Conservation (phyloP, 169 alveolate genomes). For the Babesia divergens region DNA sequence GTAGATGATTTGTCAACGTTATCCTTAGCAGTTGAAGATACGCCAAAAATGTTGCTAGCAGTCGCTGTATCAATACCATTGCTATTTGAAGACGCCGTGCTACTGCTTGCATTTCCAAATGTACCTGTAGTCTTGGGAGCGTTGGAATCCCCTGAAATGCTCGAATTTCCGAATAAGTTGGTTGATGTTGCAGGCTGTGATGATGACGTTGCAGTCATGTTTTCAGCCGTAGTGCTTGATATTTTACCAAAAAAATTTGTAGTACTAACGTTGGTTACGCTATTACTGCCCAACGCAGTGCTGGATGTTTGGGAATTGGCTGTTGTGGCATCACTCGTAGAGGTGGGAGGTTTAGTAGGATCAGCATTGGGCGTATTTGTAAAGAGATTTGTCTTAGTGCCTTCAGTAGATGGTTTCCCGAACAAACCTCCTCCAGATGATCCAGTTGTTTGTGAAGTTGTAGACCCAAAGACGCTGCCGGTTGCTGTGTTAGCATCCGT, state of each 20-base stretch:
- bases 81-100: background rate
- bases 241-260: background rate
- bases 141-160: too few species aligned
- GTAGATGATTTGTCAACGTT: background rate
- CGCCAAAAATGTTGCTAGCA: background rate
- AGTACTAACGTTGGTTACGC: background rate
- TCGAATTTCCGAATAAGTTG: too few species aligned
- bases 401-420: background rate
- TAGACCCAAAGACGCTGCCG: background rate
- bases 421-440: constrained; percentile 19
- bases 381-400: too few species aligned
- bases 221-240: background rate
- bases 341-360: background rate
- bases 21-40: background rate
- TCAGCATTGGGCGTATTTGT: too few species aligned
- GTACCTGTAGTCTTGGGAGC: background rate
- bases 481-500: constrained; percentile 4
- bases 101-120: background rate
- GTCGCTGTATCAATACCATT: background rate
- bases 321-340: background rate
- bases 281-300: background rate
- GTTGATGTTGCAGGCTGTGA: background rate
- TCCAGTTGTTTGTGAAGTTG: background rate
- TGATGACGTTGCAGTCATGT: background rate
- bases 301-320: background rate